phyloP scores from a whole-genome alignment of 345 rosid species.

The Pugionium dolabratum region DNA sequence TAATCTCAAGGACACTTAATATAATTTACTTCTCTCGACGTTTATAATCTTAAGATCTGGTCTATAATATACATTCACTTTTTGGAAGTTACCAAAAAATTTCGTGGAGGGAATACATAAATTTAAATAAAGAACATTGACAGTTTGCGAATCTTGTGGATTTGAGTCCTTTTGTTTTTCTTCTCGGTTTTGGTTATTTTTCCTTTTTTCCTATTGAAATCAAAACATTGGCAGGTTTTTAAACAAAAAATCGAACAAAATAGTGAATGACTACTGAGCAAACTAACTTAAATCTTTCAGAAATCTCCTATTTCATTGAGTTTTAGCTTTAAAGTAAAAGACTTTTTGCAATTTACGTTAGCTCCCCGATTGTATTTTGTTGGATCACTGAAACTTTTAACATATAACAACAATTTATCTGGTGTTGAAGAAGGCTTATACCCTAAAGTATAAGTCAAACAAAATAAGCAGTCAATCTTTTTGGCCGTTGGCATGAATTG shows the following conservation, averaged over 20 bases:
- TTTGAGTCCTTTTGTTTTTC: conserved; percentile 5
- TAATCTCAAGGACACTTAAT: too few relatives aligned
- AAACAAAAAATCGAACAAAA: neutral
- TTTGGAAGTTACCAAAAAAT: conserved; percentile 29
- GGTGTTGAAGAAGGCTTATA: conserved; percentile 5
- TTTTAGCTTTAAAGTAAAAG: neutral
- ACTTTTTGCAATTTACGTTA: neutral
- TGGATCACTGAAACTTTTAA: conserved; percentile 14
- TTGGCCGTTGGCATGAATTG: conserved; percentile 8
- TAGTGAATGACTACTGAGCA: too few relatives aligned
- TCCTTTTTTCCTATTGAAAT: neutral
- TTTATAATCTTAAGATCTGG: too few relatives aligned
- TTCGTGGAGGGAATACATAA: conserved; percentile 22
- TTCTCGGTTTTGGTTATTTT: conserved; percentile 15
- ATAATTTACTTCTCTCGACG: too few relatives aligned
- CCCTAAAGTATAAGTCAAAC: conserved; percentile 4
- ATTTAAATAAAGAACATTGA: neutral
- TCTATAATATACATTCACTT: conserved; percentile 26
- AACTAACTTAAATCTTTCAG: too few relatives aligned
- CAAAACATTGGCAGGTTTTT: neutral
- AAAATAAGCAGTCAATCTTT: conserved; percentile 1
- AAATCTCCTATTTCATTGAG: neutral
- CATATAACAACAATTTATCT: conserved; percentile 2
- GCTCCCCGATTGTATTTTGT: neutral
- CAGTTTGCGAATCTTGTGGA: conserved; percentile 3